Evolutionary conservation across 2,329 filamentous ascomycete genomes (phyloP), one percentile per base, ranked within the genome.

Genomic region (Diaporthe ilicicola): DNA sequence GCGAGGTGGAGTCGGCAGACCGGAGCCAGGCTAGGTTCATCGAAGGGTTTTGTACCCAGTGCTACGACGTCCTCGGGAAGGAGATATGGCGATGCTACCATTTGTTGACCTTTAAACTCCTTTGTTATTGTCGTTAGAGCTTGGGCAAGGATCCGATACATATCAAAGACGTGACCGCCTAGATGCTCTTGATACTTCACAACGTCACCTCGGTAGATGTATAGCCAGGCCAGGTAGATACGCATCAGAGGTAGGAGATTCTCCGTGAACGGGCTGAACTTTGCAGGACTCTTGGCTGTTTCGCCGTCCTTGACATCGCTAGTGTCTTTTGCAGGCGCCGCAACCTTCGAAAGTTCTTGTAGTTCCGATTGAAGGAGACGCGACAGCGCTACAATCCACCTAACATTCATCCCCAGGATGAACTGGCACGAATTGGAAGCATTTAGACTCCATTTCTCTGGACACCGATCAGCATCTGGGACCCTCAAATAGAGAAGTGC

Each of bases 321-420:
- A 74, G 74, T 81, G 70, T 80, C 81, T 67, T 79, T 79, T 51
- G 82, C 84, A 39, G 79, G 77, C 19, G 87, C 84, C 69, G 88
- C 84, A 27, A 83, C 81, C 69, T 78, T 74, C 24, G 76, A 70
- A 27, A 77, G 56, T 78, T 90, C 86, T 69, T 90, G 87, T 3
- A 97, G 84, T 75, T 94, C 91, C n/a, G 89, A 86, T 73, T 91
- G 85, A 44, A 97, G 84, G 34, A 92, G 84, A 66, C 92, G 90
- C 55, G 95, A 87, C 39, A 97, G 85, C 0, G 89, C 88, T 69
- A 91, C 89, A 76, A 97, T 92, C 12, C 92, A 94, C 65, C 92
- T 92, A 59, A 94, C 85, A 76, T 97, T 97, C 73, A 97, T 88
- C 29, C 91, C 88, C 54, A 97, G 85, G 71, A 93, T 90, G 76